Percentiles rank a stretch among this genome's conserved stretches.
These are phyloP conservation scores for Pestalotiopsis sp. DNA, from an alignment of 2,329 filamentous ascomycete species.

Conservation along the genomic window DNA sequence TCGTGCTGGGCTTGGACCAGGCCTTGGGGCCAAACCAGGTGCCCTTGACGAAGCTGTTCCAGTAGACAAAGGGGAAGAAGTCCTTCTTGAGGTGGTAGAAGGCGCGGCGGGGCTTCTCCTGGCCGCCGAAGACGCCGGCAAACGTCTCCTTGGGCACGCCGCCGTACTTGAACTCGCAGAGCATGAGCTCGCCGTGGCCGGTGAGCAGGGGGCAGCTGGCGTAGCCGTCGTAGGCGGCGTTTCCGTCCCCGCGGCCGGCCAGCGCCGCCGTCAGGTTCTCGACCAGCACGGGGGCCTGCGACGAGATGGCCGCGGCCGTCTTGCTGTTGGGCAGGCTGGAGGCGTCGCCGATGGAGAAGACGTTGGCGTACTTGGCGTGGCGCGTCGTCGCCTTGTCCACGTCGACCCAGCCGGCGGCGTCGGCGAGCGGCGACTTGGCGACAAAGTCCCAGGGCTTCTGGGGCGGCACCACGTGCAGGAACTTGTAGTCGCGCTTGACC, in stretches of 20 bases:
- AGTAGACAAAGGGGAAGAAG: slow-evolving; percentile 38
- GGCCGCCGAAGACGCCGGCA: slow-evolving; percentile 34
- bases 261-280: slow-evolving; percentile 40
- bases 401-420: slow-evolving; percentile 35
- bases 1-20: slow-evolving; percentile 3
- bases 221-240: slow-evolving; percentile 44
- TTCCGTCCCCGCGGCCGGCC: slow-evolving; percentile 31
- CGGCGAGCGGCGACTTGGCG: slow-evolving; percentile 39
- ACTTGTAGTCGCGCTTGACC: slow-evolving; percentile 36
- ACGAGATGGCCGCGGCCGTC: slow-evolving; percentile 47
- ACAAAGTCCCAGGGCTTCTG: slow-evolving; percentile 35
- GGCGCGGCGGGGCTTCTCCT: slow-evolving; percentile 38
- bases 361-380: slow-evolving; percentile 38
- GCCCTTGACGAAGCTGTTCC: slow-evolving; percentile 30
- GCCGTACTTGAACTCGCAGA: slow-evolving; percentile 51
- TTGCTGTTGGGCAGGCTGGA: slow-evolving; percentile 43
- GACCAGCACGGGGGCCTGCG: slow-evolving; percentile 46
- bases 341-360: slow-evolving; percentile 42
- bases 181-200: slow-evolving; percentile 46
- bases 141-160: slow-evolving; percentile 49
- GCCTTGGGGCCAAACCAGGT: slow-evolving; percentile 26
- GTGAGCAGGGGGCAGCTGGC: slow-evolving; percentile 49
- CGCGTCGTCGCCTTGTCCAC: slow-evolving; percentile 36
- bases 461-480: slow-evolving; percentile 39
- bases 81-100: slow-evolving; percentile 50